A percentile compares a stretch with the other conserved stretches of the same genome.
These are phyloP conservation scores for Solanum clarkiae DNA, from an alignment of 257 asterid genomes.

Conservation along the genomic window DNA sequence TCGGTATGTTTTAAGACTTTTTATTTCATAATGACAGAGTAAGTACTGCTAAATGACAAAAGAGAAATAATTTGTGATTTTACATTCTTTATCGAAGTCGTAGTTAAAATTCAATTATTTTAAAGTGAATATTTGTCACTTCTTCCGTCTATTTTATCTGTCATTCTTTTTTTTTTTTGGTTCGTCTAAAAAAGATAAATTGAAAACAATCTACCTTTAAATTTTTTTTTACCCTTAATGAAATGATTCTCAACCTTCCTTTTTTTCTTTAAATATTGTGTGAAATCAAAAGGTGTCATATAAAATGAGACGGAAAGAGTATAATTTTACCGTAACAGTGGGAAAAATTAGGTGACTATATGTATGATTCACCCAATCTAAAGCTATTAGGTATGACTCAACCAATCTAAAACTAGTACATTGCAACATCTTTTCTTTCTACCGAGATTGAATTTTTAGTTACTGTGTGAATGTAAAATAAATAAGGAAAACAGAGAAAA, in stretches of 20 bases:
- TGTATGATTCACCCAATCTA: not conserved
- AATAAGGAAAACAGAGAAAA: too few relatives aligned
- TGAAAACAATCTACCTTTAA: too few relatives aligned
- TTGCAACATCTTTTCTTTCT: not conserved
- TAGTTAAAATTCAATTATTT: not conserved
- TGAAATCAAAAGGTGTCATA: accelerated
- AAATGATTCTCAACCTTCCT: too few relatives aligned
- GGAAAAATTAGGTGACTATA: not conserved
- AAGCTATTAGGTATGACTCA: not conserved
- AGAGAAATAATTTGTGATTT: not conserved
- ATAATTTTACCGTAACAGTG: not conserved
- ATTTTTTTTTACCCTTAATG: too few relatives aligned
- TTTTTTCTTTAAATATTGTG: too few relatives aligned
- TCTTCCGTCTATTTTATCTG: accelerated
- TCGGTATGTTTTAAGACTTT: too few relatives aligned
- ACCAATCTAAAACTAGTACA: not conserved
- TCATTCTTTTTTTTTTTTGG: too few relatives aligned
- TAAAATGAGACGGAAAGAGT: too few relatives aligned
- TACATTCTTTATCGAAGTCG: not conserved
- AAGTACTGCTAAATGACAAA: too few relatives aligned
- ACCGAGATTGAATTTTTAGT: not conserved
- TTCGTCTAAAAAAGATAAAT: too few relatives aligned
- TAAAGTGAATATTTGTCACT: too few relatives aligned
- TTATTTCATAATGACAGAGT: too few relatives aligned
- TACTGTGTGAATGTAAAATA: not conserved